A percentile compares a stretch with the other conserved stretches of the same genome.
Conservation (phyloP, 768 basidiomycete genomes). For the Lactifluus rugatus region DNA sequence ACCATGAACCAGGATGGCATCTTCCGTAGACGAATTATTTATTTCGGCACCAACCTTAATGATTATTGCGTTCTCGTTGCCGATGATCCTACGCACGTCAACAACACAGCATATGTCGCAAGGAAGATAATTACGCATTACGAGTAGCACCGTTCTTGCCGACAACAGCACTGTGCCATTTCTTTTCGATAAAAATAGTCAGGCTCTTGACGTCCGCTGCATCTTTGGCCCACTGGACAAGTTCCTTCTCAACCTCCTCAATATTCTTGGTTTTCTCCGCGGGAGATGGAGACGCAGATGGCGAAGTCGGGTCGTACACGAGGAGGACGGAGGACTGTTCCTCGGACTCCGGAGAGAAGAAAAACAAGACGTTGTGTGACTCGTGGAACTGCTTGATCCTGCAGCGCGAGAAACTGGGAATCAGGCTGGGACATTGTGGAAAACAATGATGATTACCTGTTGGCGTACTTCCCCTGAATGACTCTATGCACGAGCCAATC, state of each 20-base stretch:
- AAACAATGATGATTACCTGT: conserved; percentile 41
- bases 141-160: conserved; percentile 78
- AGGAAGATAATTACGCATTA: conserved; percentile 52
- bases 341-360: conserved; percentile 75
- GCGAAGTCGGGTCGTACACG: conserved; percentile 70
- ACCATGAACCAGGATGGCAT: conserved; percentile 80
- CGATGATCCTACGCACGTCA: conserved; percentile 54
- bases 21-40: conserved; percentile 47
- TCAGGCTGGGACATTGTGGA: conserved; percentile 1
- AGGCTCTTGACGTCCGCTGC: conserved; percentile 83
- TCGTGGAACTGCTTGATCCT: conserved; percentile 81
- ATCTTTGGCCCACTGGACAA: conserved; percentile 70
- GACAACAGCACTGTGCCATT: conserved; percentile 84
- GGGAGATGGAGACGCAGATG: conserved; percentile 52
- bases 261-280: conserved; percentile 70
- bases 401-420: conserved; percentile 9
- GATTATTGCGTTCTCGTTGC: conserved; percentile 80
- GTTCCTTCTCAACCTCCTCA: conserved; percentile 68
- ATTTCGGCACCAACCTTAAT: conserved; percentile 79
- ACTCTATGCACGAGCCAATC: conserved; percentile 85
- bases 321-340: conserved; percentile 72
- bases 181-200: conserved; percentile 67
- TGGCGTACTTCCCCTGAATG: conserved; percentile 76
- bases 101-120: background rate
- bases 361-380: conserved; percentile 68